Evolutionary conservation across 208 protist species (phyloP).

Genomic region (Acanthamoeba sp.): DNA sequence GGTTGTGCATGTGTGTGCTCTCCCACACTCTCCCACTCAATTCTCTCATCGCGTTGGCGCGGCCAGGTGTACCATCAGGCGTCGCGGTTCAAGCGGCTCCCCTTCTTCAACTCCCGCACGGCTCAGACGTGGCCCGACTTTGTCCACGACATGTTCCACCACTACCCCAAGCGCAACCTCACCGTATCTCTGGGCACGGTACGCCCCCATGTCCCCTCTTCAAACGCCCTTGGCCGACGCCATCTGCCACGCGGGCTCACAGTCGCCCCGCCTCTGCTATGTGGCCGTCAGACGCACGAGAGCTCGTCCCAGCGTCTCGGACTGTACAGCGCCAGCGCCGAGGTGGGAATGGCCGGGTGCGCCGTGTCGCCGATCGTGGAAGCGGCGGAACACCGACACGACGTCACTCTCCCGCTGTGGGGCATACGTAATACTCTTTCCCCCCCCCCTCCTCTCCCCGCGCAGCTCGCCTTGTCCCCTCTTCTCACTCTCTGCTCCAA

Average conservation of each 20-base stretch:
- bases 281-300: background rate
- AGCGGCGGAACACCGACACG: background rate
- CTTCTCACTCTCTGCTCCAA: background rate
- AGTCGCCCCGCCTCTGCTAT: no score
- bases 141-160: background rate
- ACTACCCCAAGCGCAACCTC: slow-evolving; percentile 40
- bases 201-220: background rate
- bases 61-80: slow-evolving; percentile 36
- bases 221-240: background rate
- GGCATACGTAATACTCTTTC: background rate
- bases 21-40: background rate
- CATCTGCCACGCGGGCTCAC: background rate
- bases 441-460: no score
- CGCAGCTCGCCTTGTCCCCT: background rate
- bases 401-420: slow-evolving; percentile 37
- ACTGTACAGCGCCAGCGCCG: background rate
- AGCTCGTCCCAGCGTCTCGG: slow-evolving; percentile 13
- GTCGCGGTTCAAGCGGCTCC: background rate
- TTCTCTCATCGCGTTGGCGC: background rate
- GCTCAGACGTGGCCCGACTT: background rate
- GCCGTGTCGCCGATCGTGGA: background rate
- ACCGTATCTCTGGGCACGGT: slow-evolving; percentile 34
- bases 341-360: slow-evolving; percentile 23
- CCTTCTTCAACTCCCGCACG: slow-evolving; percentile 26
- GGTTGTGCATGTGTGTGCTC: no score